Conservation (phyloP, 139 green algal genomes). For the Dunaliella primolecta region DNA sequence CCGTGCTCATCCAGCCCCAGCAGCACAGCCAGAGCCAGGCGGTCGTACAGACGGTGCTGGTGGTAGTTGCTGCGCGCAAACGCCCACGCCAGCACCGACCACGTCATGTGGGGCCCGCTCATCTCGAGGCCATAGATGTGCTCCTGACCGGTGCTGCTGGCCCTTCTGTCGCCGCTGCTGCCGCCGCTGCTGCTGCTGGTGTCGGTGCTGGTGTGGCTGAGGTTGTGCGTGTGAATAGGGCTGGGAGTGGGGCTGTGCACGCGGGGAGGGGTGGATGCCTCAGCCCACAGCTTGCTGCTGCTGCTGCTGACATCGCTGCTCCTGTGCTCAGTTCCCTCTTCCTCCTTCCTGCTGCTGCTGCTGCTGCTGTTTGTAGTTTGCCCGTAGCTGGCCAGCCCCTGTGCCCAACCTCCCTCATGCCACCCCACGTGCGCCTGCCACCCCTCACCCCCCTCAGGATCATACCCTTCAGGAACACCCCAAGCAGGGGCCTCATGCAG, state of each 20-base stretch:
- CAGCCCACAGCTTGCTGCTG: background rate
- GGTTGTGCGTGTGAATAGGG: background rate
- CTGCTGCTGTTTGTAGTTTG: background rate
- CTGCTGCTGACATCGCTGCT: background rate
- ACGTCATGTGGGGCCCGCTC: slow-evolving; percentile 4
- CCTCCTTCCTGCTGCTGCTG: slow-evolving; percentile 16
- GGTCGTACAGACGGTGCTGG: slow-evolving; percentile 10
- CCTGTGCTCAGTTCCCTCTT: no score
- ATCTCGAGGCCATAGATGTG: background rate
- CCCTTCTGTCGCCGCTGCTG: background rate
- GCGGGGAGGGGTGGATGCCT: no score
- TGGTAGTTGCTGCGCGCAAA: slow-evolving; percentile 10
- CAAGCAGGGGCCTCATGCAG: no score
- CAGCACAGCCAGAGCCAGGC: slow-evolving; percentile 1
- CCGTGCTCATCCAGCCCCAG: background rate
- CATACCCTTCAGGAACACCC: no score
- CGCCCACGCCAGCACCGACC: slow-evolving; percentile 14
- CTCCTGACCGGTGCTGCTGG: background rate
- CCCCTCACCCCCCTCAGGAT: background rate
- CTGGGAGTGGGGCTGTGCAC: background rate
- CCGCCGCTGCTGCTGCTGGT: background rate
- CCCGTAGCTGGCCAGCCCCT: background rate
- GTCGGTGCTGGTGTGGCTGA: background rate
- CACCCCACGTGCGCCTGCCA: background rate
- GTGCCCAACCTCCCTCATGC: background rate